phyloP scores from a whole-genome alignment of 352 stramenopile genomes.

The Elongisporangium prolatum region DNA sequence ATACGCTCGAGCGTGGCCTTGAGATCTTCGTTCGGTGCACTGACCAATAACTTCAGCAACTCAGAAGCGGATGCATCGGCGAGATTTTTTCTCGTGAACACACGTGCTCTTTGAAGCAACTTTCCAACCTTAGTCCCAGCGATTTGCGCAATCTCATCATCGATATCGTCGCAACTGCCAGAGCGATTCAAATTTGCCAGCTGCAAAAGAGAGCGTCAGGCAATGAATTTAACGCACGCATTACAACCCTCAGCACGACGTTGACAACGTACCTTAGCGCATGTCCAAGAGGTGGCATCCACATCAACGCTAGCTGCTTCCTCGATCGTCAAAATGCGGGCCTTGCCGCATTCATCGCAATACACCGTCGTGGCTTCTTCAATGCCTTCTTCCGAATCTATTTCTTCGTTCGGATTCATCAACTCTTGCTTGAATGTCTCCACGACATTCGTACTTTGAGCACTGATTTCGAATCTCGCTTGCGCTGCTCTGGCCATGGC shows the following conservation, averaged over 20 bases:
- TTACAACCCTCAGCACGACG: background rate
- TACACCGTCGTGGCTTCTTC: constrained; percentile 70
- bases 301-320: constrained; percentile 28
- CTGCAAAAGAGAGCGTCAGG: background rate
- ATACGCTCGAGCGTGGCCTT: constrained; percentile 43
- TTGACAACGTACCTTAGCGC: constrained; percentile 18
- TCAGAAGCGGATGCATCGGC: constrained; percentile 29
- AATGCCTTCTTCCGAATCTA: constrained; percentile 40
- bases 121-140: constrained; percentile 34
- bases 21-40: constrained; percentile 9
- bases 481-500: constrained; percentile 53
- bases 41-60: background rate
- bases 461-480: constrained; percentile 40
- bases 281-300: constrained; percentile 48
- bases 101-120: constrained; percentile 32
- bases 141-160: constrained; percentile 76
- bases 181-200: constrained; percentile 28
- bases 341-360: constrained; percentile 80
- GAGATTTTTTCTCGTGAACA: constrained; percentile 56
- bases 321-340: constrained; percentile 51
- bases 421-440: constrained; percentile 28
- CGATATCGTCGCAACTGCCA: constrained; percentile 40
- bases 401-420: constrained; percentile 17
- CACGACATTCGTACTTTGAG: constrained; percentile 35
- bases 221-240: background rate